phyloP scores from a whole-genome alignment of 495 filamentous ascomycete genomes.

The Penicillium samsonianum region DNA sequence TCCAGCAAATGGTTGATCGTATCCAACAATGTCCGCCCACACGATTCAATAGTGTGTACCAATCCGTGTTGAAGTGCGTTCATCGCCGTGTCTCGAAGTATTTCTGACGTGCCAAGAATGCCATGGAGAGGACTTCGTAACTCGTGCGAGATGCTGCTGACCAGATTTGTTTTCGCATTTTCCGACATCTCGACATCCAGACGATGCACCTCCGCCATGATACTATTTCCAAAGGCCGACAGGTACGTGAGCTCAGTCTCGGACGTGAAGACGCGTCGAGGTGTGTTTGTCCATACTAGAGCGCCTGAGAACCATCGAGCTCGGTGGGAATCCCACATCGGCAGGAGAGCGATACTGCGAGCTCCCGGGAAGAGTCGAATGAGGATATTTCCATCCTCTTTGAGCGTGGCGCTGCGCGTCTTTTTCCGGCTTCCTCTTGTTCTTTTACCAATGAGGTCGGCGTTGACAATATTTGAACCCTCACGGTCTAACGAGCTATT shows the following conservation, averaged over 20 bases:
- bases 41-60: slow-evolving; percentile 65
- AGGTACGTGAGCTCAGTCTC: slow-evolving; percentile 52
- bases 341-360: slow-evolving; percentile 23
- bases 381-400: too few species aligned
- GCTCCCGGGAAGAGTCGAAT: too few species aligned
- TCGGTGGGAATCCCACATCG: slow-evolving; percentile 62
- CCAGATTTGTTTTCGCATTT: slow-evolving; percentile 62
- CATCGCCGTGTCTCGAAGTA: slow-evolving; percentile 58
- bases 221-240: slow-evolving; percentile 58
- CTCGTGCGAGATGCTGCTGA: slow-evolving; percentile 71
- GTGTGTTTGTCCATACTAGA: slow-evolving; percentile 54
- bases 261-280: slow-evolving; percentile 39
- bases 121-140: slow-evolving; percentile 68
- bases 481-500: too few species aligned
- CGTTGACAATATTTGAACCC: too few species aligned
- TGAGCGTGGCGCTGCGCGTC: too few species aligned
- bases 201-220: slow-evolving; percentile 62
- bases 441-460: too few species aligned
- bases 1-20: slow-evolving; percentile 69
- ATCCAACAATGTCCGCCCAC: slow-evolving; percentile 66
- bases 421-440: too few species aligned
- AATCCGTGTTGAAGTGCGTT: slow-evolving; percentile 58
- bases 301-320: slow-evolving; percentile 62
- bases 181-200: slow-evolving; percentile 51
- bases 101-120: slow-evolving; percentile 61